A percentile compares a stretch with the other conserved stretches of the same genome.
These are phyloP conservation scores for Penicillium coprophilum DNA, from an alignment of 495 filamentous ascomycete genomes.

Conservation along the genomic window DNA sequence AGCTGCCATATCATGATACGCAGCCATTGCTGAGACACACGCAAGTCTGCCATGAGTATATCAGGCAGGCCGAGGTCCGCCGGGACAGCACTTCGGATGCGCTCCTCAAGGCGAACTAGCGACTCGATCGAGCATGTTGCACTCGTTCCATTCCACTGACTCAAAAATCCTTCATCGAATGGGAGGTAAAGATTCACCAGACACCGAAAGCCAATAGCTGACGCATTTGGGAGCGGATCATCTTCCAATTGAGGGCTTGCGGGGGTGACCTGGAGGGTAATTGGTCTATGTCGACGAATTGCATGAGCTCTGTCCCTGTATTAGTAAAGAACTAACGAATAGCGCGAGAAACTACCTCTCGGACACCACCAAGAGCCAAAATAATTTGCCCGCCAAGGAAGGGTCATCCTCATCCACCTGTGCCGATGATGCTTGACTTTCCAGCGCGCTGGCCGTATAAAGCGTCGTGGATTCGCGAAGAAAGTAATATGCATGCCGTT, in stretches of 20 bases:
- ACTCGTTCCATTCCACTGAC: slow-evolving; percentile 70
- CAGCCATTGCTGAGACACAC: slow-evolving; percentile 73
- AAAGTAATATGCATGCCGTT: slow-evolving; percentile 72
- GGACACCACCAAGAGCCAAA: slow-evolving; percentile 70
- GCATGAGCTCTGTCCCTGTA: slow-evolving; percentile 57
- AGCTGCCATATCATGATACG: slow-evolving; percentile 75
- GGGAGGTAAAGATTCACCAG: slow-evolving; percentile 67
- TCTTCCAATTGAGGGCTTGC: slow-evolving; percentile 61
- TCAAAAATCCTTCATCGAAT: slow-evolving; percentile 69
- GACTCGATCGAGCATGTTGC: slow-evolving; percentile 57
- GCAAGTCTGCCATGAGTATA: slow-evolving; percentile 61
- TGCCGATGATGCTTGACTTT: slow-evolving; percentile 15
- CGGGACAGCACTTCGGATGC: slow-evolving; percentile 64
- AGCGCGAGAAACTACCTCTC: slow-evolving; percentile 54
- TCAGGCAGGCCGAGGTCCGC: slow-evolving; percentile 61
- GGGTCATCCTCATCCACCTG: slow-evolving; percentile 31
- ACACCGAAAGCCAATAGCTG: slow-evolving; percentile 56
- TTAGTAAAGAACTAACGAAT: slow-evolving; percentile 2
- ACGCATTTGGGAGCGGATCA: slow-evolving; percentile 24
- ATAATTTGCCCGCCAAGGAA: slow-evolving; percentile 49
- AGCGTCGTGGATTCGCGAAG: slow-evolving; percentile 70
- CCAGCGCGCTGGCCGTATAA: slow-evolving; percentile 44
- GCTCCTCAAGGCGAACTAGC: slow-evolving; percentile 61
- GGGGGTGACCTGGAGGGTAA: slow-evolving; percentile 65
- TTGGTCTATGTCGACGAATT: slow-evolving; percentile 69